phyloP scores from a whole-genome alignment of 176 grass and related monocot genomes.

The Zizania latifolia region DNA sequence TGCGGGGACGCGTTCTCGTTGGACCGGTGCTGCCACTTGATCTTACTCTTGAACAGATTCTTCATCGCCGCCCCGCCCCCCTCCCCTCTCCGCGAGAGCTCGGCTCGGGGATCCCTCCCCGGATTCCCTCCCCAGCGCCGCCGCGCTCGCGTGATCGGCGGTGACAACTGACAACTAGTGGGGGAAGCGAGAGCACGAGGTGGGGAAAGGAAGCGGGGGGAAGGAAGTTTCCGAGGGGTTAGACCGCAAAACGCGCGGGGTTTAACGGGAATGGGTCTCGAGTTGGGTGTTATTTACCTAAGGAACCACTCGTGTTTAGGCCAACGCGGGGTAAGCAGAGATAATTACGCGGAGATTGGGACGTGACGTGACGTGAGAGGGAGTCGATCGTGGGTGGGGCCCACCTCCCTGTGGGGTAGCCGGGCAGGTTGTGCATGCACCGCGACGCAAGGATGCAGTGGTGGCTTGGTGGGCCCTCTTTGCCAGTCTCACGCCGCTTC shows the following conservation, averaged over 20 bases:
- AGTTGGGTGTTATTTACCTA: constrained; percentile 52
- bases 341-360: neutral
- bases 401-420: neutral
- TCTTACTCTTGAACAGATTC: constrained; percentile 95
- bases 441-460: too few relatives aligned
- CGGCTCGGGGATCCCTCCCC: neutral
- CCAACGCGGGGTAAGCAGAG: neutral
- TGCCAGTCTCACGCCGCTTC: too few relatives aligned
- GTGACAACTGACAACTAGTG: neutral
- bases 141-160: constrained; percentile 19
- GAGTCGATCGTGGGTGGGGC: constrained; percentile 15
- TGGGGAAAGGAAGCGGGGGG: neutral
- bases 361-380: neutral
- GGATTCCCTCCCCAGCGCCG: neutral
- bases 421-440: neutral
- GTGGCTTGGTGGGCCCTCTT: too few relatives aligned
- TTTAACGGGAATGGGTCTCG: neutral
- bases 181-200: neutral
- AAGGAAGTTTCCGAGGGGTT: constrained; percentile 22
- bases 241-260: constrained; percentile 25
- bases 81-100: neutral
- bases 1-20: constrained; percentile 46
- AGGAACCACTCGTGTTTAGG: constrained; percentile 35
- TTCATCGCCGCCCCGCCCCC: constrained; percentile 53
- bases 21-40: constrained; percentile 81